Percentiles rank a stretch among this genome's conserved stretches.
Conservation (phyloP, 495 filamentous ascomycete species). For the Aspergillus carlsbadensis region DNA sequence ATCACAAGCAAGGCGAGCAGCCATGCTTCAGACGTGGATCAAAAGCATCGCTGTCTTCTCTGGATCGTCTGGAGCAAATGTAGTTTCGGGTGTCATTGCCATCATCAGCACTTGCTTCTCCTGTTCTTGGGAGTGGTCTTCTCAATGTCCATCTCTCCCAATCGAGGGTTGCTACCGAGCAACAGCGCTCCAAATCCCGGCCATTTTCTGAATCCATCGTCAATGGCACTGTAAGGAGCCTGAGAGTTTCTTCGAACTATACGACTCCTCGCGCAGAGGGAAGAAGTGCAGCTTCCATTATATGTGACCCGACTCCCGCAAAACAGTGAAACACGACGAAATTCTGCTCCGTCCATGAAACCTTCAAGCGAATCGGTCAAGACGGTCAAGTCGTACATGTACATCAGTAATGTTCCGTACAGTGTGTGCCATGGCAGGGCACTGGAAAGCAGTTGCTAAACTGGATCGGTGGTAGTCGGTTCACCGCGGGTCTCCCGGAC, state of each 20-base stretch:
- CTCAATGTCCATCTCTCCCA: too few species aligned
- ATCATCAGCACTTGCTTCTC: neutral
- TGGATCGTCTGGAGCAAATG: neutral
- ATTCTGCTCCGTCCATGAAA: slow-evolving; percentile 8
- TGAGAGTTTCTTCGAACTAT: too few species aligned
- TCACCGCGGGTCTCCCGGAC: slow-evolving; percentile 14
- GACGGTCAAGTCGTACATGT: neutral
- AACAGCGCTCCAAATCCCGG: neutral
- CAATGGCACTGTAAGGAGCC: too few species aligned
- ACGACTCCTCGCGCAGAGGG: too few species aligned
- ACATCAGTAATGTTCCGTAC: neutral
- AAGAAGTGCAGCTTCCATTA: neutral
- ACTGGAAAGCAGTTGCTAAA: neutral
- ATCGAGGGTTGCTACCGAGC: neutral
- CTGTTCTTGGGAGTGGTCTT: too few species aligned
- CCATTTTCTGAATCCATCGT: neutral
- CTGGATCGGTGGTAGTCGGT: slow-evolving; percentile 3
- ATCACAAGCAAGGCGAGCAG: slow-evolving; percentile 10
- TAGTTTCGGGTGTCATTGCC: neutral
- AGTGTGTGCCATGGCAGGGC: neutral
- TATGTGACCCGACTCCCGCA: slow-evolving; percentile 1
- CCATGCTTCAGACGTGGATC: slow-evolving; percentile 14
- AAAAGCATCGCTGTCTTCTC: neutral
- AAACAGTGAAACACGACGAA: neutral
- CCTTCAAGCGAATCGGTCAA: slow-evolving; percentile 3